These are phyloP conservation scores for Pelargonium citronellum DNA, from an alignment of 441 rosid genomes.

Conservation along the genomic window DNA sequence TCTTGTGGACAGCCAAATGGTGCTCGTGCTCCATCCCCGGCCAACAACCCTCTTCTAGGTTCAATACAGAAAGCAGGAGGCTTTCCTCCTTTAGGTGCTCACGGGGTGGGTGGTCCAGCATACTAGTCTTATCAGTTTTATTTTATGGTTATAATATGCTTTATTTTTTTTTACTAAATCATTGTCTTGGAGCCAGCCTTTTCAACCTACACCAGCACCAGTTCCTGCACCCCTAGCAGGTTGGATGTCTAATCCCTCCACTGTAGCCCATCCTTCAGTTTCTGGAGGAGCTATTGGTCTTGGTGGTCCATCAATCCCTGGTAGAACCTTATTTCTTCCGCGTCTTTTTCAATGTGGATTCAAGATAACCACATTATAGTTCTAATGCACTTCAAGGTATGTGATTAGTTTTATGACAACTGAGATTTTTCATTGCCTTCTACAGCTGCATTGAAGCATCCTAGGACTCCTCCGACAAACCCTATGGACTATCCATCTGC, in stretches of 20 bases:
- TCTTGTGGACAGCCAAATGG: constrained; percentile 68
- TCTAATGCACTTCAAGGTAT: background rate
- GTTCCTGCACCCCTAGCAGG: constrained; percentile 69
- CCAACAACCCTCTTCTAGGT: constrained; percentile 60
- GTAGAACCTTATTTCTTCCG: constrained; percentile 20
- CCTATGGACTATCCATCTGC: constrained; percentile 67
- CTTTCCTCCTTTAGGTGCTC: constrained; percentile 56
- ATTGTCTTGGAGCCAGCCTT: constrained; percentile 55
- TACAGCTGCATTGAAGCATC: constrained; percentile 57
- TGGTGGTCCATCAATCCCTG: constrained; percentile 52
- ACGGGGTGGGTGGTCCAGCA: constrained; percentile 48
- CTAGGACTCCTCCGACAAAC: constrained; percentile 60
- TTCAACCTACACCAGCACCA: constrained; percentile 58
- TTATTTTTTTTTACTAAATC: constrained; percentile 1
- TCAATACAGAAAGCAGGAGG: constrained; percentile 54
- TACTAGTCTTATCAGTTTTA: constrained; percentile 33
- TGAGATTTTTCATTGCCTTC: constrained; percentile 39
- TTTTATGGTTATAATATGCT: constrained; percentile 7
- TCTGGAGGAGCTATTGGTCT: constrained; percentile 63
- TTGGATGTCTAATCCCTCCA: constrained; percentile 72
- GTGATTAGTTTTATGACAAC: background rate
- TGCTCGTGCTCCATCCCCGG: constrained; percentile 69
- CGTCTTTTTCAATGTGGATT: background rate
- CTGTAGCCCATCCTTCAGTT: constrained; percentile 58
- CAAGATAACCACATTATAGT: background rate